Percentiles rank a stretch among this genome's conserved stretches.
phyloP scores from a whole-genome alignment of 2,329 filamentous ascomycete species.

The Apiospora saccharicola region DNA sequence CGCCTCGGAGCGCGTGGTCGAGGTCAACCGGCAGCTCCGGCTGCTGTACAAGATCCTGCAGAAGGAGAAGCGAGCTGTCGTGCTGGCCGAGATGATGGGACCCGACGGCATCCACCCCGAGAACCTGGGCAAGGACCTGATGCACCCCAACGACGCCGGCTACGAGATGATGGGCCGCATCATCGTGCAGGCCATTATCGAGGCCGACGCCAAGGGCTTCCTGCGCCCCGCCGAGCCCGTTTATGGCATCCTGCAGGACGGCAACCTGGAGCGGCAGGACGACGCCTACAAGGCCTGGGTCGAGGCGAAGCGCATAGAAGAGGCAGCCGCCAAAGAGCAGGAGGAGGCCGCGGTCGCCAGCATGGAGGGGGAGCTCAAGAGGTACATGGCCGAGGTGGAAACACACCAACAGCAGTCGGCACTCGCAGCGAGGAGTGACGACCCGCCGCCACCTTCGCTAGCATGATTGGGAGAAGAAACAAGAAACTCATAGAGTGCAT shows the following conservation, averaged over 20 bases:
- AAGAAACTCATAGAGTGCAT: background rate
- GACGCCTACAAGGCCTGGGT: constrained; percentile 22
- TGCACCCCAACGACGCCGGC: constrained; percentile 41
- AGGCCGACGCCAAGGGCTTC: constrained; percentile 42
- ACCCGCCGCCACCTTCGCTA: background rate
- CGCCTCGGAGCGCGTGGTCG: constrained; percentile 28
- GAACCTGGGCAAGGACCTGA: constrained; percentile 34
- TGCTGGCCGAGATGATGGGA: constrained; percentile 37
- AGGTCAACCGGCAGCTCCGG: constrained; percentile 36
- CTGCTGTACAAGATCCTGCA: constrained; percentile 32
- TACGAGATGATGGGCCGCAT: constrained; percentile 46
- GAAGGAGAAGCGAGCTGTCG: constrained; percentile 33
- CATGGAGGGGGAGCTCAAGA: constrained; percentile 26
- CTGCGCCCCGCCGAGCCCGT: constrained; percentile 41
- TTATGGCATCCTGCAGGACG: constrained; percentile 42
- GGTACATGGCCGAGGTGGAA: constrained; percentile 10
- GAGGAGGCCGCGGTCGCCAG: constrained; percentile 25
- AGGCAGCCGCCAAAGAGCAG: background rate
- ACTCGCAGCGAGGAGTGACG: background rate
- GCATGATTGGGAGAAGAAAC: background rate
- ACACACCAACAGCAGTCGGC: background rate
- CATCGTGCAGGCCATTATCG: constrained; percentile 43
- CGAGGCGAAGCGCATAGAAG: constrained; percentile 17
- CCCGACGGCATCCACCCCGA: constrained; percentile 32
- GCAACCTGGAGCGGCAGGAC: constrained; percentile 38